Evolutionary conservation across 345 rosid genomes (phyloP).

Genomic region (Brassica napus): Da-Ae NC_063446.1:38448501-38449000

Average conservation of each 20-base stretch:
- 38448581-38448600: conserved; percentile 3
- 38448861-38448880: conserved; percentile 81
- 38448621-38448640: conserved; percentile 58
- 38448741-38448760: conserved; percentile 60
- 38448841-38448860: conserved; percentile 79
- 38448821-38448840: conserved; percentile 83
- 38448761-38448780: conserved; percentile 67
- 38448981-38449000: conserved; percentile 70
- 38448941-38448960: conserved; percentile 55
- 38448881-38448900: conserved; percentile 92
- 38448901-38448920: conserved; percentile 91
- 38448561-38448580: background rate
- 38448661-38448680: conserved; percentile 41
- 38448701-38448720: conserved; percentile 34
- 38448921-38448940: conserved; percentile 83
- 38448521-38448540: conserved; percentile 22
- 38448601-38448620: conserved; percentile 51
- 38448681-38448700: conserved; percentile 72
- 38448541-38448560: conserved; percentile 7
- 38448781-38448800: conserved; percentile 84
- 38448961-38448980: conserved; percentile 61
- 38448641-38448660: conserved; percentile 47
- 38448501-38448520: conserved; percentile 23
- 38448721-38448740: conserved; percentile 32
- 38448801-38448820: conserved; percentile 86